Base-by-base conservation (phyloP, 169 alveolate genomes). In the Eimeria maxima region DNA sequence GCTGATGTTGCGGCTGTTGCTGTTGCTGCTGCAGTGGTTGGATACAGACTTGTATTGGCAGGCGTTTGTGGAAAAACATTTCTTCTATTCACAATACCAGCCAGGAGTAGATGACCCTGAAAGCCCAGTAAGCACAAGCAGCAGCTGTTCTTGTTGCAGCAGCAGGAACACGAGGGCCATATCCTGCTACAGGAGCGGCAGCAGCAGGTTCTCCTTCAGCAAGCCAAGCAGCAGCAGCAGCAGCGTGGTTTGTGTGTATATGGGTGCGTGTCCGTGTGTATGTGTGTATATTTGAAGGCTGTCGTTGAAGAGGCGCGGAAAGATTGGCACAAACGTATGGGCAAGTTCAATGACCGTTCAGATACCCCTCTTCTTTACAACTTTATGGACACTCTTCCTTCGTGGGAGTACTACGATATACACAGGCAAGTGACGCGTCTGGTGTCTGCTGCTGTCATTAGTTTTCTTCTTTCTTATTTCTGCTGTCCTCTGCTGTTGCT, bases 41-140 rank as follows among this genome's bases (percentile, higher is more conserved):
- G 99, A 98, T 74, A 95, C 98, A 65, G 99, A 98, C 94, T 96
- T 95, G 96, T 98, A 98, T 90, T 98, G 99, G 99, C 99, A 98
- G 90, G 99, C 99, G 60, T 98, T 96, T 93, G 97, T 98, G 88
- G 99, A 98, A 91, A 99, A 98, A 69, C 97, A 81, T 71, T 67
- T 67, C 76, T 96, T 83, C 91, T 93, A 96, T 71, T 88, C 95
- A 3, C 95, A 76, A 29, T 89, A 71, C 83, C 92, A 89, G 67
- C 89, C 93, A 55, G 81, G 73, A 11, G 73, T 80, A 24, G 96
- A 53, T 38, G 95, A 93, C 83, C 97, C 96, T 11, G 97, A 93
- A 60, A 55, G 71, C 20, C 74, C 95, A 20, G 76, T 67, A 63
- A 53, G 73, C 42, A 27, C 50, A 63, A 71, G 42, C 44, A 45